Evolutionary conservation across 768 basidiomycete species (phyloP).

Genomic region (Amyloporia xantha): DNA sequence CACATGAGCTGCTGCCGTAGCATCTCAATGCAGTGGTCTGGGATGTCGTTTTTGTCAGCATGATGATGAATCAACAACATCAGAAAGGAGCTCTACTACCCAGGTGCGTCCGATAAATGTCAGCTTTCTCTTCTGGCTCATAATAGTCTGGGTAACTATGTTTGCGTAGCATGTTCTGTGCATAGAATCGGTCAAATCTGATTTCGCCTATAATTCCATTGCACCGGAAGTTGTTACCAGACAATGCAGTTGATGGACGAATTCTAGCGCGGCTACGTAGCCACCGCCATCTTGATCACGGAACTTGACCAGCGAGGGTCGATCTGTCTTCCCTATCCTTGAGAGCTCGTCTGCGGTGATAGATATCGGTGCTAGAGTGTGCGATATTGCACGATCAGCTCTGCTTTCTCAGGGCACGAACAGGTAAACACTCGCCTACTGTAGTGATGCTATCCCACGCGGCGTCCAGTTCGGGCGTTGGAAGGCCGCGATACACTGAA

Average conservation of each 20-base stretch:
- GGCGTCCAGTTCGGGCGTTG: neutral
- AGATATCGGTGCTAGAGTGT: neutral
- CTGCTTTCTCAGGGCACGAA: neutral
- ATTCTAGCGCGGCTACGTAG: neutral
- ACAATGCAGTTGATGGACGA: neutral
- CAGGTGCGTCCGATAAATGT: neutral
- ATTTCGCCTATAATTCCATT: too few species aligned
- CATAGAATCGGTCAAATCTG: neutral
- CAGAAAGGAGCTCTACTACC: neutral
- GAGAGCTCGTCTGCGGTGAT: neutral
- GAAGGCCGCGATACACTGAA: neutral
- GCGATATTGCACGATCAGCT: neutral
- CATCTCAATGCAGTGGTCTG: slow-evolving; percentile 1
- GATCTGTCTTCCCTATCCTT: neutral
- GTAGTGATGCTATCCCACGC: neutral
- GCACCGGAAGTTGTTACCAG: neutral
- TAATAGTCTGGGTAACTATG: neutral
- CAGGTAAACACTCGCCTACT: neutral
- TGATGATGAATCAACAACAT: neutral
- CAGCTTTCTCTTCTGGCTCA: neutral
- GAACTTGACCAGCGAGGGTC: neutral
- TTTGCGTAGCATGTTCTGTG: neutral
- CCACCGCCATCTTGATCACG: neutral
- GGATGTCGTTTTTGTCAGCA: neutral
- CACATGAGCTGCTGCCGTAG: neutral